phyloP scores from a whole-genome alignment of 306 rosid species.

The Benincasa hispida region DNA sequence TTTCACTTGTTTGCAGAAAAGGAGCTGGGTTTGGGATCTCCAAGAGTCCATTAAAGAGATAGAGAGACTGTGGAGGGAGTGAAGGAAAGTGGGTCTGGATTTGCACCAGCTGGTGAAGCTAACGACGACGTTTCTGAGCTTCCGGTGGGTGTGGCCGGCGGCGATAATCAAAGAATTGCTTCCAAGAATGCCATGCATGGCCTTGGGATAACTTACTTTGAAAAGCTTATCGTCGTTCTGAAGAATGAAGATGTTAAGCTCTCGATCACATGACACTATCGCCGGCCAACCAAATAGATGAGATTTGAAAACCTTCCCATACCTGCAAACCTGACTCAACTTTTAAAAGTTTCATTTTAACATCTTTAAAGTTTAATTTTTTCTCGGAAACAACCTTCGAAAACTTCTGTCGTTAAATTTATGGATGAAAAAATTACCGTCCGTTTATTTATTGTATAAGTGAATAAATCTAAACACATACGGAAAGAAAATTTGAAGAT shows the following conservation, averaged over 20 bases:
- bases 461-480: too few species aligned
- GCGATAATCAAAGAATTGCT: constrained; percentile 28
- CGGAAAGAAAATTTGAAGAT: too few species aligned
- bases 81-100: constrained; percentile 31
- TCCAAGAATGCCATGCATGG: constrained; percentile 59
- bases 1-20: constrained; percentile 54
- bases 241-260: constrained; percentile 56
- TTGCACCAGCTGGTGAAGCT: constrained; percentile 39
- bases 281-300: constrained; percentile 58
- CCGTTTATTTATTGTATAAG: too few species aligned
- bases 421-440: too few species aligned
- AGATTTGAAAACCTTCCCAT: constrained; percentile 68
- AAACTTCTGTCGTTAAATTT: too few species aligned
- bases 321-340: constrained; percentile 16
- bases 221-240: constrained; percentile 66
- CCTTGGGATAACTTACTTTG: constrained; percentile 54
- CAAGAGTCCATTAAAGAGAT: constrained; percentile 46
- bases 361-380: too few species aligned
- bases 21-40: constrained; percentile 25
- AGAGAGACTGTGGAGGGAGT: constrained; percentile 27
- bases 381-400: too few species aligned
- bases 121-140: constrained; percentile 34
- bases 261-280: constrained; percentile 67
- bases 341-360: too few species aligned
- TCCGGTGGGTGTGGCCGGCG: constrained; percentile 54